Conservation (phyloP, 805 yeast species). For the Candida ovalis region DNA sequence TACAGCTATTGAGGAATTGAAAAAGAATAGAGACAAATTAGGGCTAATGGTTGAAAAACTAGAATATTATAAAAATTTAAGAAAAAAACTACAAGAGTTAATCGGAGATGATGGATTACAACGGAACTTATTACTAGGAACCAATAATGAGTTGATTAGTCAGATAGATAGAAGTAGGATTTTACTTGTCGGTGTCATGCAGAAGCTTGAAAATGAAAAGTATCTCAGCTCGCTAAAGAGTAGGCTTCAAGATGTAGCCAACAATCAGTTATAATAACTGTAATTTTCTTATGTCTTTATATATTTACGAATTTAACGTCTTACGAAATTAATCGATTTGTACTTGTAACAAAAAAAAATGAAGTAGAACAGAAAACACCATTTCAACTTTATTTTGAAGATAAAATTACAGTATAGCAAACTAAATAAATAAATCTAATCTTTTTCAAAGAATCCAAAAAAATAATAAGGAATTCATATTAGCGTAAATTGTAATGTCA, state of each 20-base stretch:
- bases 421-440: background rate
- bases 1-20: slow-evolving; percentile 11
- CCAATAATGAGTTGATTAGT: slow-evolving; percentile 19
- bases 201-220: slow-evolving; percentile 12
- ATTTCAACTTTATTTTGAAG: background rate
- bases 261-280: slow-evolving; percentile 2
- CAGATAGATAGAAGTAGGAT: slow-evolving; percentile 4
- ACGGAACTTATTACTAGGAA: slow-evolving; percentile 19
- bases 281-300: background rate
- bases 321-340: no score
- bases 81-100: slow-evolving; percentile 10
- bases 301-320: background rate
- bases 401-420: background rate
- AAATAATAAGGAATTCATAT: background rate
- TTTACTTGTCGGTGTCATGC: slow-evolving; percentile 15
- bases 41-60: slow-evolving; percentile 12
- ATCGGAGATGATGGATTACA: slow-evolving; percentile 12
- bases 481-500: background rate
- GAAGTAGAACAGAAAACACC: background rate
- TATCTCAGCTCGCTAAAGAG: slow-evolving; percentile 1
- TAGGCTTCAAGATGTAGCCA: background rate
- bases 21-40: slow-evolving; percentile 13
- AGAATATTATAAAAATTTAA: slow-evolving; percentile 15
- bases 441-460: background rate
- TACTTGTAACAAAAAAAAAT: background rate